Evolutionary conservation across 202 grass and related monocot species (phyloP).

Genomic region (Tripidium arundinaceum): DNA sequence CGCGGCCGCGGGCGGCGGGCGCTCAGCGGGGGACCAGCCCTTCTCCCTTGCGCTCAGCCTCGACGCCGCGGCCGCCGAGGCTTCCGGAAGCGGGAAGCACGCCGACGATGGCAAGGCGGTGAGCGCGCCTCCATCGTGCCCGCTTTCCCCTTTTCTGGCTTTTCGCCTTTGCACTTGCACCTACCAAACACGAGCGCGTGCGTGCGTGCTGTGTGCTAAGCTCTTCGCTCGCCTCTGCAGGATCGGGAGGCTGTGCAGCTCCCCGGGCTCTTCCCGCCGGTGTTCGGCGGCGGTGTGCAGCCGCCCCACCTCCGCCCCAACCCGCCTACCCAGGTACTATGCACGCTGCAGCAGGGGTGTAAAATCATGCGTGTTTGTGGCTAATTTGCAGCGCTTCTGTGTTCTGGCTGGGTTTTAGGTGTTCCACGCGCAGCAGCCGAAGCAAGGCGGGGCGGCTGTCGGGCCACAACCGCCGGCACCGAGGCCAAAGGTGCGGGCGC

Average conservation of each 20-base stretch:
- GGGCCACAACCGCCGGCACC: constrained; percentile 69
- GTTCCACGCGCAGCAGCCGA: constrained; percentile 75
- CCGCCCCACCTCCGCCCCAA: constrained; percentile 63
- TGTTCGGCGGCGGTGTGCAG: constrained; percentile 58
- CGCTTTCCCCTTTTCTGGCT: constrained; percentile 37
- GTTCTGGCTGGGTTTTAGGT: constrained; percentile 45
- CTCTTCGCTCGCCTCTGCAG: constrained; percentile 40
- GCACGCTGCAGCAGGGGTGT: background rate
- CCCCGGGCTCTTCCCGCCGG: constrained; percentile 64
- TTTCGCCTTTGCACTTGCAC: background rate
- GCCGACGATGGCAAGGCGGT: constrained; percentile 37
- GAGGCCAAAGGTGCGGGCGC: constrained; percentile 83
- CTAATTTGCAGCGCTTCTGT: background rate
- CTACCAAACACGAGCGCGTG: background rate
- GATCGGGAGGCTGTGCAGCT: constrained; percentile 70
- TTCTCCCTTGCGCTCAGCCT: constrained; percentile 92
- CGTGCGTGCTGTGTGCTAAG: constrained; percentile 4
- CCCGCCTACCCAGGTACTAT: constrained; percentile 62
- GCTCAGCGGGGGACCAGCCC: constrained; percentile 39
- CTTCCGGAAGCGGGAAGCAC: constrained; percentile 53
- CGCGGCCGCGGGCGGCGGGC: constrained; percentile 26
- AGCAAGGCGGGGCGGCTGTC: constrained; percentile 43
- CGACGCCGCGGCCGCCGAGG: constrained; percentile 56
- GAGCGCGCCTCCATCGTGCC: constrained; percentile 2
- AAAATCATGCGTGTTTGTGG: background rate